Conservation (phyloP, 176 grass and related monocot genomes). For the Ensete ventricosum region DNA sequence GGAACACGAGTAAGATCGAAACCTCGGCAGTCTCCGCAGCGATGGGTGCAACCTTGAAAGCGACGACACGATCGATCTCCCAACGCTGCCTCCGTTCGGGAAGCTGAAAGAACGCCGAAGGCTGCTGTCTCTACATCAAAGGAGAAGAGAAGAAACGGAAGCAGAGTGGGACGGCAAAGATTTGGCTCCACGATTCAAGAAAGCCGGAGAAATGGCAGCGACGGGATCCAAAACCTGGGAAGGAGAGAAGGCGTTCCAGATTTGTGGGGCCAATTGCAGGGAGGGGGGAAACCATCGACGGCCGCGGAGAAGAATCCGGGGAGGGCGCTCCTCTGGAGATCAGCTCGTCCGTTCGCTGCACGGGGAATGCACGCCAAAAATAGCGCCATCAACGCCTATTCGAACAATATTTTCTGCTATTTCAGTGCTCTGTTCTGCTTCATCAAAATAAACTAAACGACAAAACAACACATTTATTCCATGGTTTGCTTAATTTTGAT, state of each 20-base stretch:
- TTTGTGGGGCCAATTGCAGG: neutral
- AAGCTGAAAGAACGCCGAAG: too few species aligned
- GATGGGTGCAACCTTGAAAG: too few species aligned
- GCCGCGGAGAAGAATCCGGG: conserved; percentile 1
- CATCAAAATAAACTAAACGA: too few species aligned
- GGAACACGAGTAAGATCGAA: neutral
- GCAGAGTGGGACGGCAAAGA: too few species aligned
- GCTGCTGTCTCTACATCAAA: neutral
- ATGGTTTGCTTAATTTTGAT: too few species aligned
- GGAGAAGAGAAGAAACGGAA: neutral
- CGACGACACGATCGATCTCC: too few species aligned
- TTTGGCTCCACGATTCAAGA: too few species aligned
- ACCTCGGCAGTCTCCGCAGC: neutral
- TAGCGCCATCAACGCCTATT: neutral
- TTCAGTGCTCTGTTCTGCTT: too few species aligned
- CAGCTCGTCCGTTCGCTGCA: neutral
- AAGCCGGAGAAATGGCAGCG: too few species aligned
- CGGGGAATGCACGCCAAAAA: neutral
- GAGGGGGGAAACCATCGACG: neutral
- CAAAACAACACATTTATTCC: too few species aligned
- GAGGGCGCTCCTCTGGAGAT: neutral
- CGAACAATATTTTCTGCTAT: too few species aligned
- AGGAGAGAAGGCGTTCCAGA: neutral
- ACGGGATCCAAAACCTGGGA: neutral
- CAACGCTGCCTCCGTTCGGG: too few species aligned